Percentiles rank a stretch among this genome's conserved stretches.
Evolutionary conservation across 2,329 filamentous ascomycete species (phyloP).

Genomic region (Fragosphaeria purpurea): DNA sequence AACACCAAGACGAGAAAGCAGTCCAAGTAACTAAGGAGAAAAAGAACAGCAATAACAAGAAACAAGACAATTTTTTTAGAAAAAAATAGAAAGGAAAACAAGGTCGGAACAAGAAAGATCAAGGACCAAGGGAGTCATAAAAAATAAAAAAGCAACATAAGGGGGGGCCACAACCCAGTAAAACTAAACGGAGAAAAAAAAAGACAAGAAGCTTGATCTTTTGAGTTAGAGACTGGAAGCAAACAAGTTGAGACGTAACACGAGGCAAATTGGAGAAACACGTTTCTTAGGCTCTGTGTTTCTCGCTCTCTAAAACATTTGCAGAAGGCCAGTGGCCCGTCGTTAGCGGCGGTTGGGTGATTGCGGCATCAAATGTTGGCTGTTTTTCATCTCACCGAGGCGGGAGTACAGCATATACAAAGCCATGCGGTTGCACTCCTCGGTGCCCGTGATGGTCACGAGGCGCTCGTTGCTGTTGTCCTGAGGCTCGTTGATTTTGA

Average conservation of each 20-base stretch:
- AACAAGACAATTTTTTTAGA: neutral
- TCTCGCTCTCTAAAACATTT: constrained; percentile 55
- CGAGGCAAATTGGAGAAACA: neutral
- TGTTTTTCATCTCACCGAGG: constrained; percentile 59
- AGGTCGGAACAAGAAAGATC: neutral
- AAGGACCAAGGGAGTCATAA: neutral
- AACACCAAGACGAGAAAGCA: too few species aligned
- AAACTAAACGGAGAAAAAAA: neutral
- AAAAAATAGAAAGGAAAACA: neutral
- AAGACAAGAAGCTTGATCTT: neutral
- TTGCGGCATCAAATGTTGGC: neutral
- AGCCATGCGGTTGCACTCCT: constrained; percentile 99
- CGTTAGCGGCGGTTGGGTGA: constrained; percentile 6
- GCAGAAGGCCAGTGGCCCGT: constrained; percentile 1
- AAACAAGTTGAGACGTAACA: neutral
- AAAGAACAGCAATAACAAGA: neutral
- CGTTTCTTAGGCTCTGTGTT: constrained; percentile 54
- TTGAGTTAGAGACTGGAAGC: neutral
- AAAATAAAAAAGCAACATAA: neutral
- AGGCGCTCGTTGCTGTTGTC: constrained; percentile 98
- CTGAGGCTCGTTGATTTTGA: constrained; percentile 99
- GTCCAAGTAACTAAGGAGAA: neutral
- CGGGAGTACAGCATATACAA: constrained; percentile 97
- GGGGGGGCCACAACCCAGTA: too few species aligned
- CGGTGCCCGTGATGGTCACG: constrained; percentile 93